A percentile compares a stretch with the other conserved stretches of the same genome.
Evolutionary conservation across 2,329 filamentous ascomycete species (phyloP).

Genomic region (Shiraia sp.): DNA sequence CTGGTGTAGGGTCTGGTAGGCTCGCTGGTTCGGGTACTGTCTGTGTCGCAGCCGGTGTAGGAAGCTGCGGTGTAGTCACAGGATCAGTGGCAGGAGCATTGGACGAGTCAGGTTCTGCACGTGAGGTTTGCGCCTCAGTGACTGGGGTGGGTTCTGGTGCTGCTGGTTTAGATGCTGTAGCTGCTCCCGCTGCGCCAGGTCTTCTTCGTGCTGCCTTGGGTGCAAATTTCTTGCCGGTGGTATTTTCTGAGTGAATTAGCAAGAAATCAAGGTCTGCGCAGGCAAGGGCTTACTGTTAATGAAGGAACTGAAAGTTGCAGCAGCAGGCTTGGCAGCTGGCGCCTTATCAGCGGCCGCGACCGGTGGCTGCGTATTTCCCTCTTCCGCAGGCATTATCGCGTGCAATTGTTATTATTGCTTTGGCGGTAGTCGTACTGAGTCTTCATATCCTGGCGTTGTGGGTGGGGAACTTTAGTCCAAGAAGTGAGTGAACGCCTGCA

Average conservation of each 20-base stretch:
- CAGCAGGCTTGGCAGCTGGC: constrained; percentile 18
- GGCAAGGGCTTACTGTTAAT: constrained; percentile 33
- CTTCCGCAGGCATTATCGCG: constrained; percentile 34
- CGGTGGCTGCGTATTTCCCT: constrained; percentile 14
- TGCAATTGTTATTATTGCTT: neutral
- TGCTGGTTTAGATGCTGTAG: constrained; percentile 21
- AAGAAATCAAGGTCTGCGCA: constrained; percentile 12
- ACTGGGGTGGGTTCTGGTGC: constrained; percentile 11
- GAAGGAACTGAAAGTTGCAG: constrained; percentile 32
- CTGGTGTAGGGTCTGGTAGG: constrained; percentile 5
- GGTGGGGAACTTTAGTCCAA: no score
- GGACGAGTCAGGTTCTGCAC: constrained; percentile 8
- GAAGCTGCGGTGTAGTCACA: constrained; percentile 17
- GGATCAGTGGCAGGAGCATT: constrained; percentile 13
- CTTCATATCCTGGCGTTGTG: neutral
- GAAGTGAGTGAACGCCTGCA: no score
- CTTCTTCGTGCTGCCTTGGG: constrained; percentile 53
- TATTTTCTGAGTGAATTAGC: constrained; percentile 38
- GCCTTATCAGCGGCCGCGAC: constrained; percentile 22
- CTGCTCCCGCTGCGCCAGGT: constrained; percentile 42
- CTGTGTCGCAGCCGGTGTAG: constrained; percentile 32
- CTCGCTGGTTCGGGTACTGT: constrained; percentile 18
- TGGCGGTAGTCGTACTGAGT: constrained; percentile 1
- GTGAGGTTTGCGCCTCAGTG: constrained; percentile 14
- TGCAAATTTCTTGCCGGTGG: constrained; percentile 53